Evolutionary conservation across 768 basidiomycete genomes (phyloP).

Genomic region (Auriculariales sp.): DNA sequence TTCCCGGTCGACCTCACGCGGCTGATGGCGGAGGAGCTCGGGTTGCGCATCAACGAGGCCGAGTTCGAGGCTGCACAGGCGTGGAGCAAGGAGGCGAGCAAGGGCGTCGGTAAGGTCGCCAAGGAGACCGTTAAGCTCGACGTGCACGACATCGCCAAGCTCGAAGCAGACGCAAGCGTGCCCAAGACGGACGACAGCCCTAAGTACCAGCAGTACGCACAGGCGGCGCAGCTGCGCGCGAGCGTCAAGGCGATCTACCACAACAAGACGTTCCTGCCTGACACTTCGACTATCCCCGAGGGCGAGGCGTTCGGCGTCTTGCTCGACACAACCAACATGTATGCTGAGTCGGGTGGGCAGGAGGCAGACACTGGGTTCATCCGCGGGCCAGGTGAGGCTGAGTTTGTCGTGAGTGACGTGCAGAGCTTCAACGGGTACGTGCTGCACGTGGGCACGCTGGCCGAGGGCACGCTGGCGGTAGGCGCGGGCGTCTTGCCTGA

Average conservation of each 20-base stretch:
- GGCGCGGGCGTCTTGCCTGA: slow-evolving; percentile 76
- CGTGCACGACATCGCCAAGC: slow-evolving; percentile 80
- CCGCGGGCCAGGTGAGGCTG: slow-evolving; percentile 77
- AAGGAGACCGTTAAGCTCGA: slow-evolving; percentile 75
- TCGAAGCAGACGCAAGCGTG: slow-evolving; percentile 64
- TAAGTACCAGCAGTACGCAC: slow-evolving; percentile 45
- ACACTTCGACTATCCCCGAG: slow-evolving; percentile 53
- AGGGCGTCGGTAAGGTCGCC: slow-evolving; percentile 62
- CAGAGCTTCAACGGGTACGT: slow-evolving; percentile 94
- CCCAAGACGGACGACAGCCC: slow-evolving; percentile 86
- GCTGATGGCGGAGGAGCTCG: slow-evolving; percentile 92
- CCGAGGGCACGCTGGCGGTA: slow-evolving; percentile 71
- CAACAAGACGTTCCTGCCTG: slow-evolving; percentile 55
- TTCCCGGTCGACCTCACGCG: slow-evolving; percentile 95
- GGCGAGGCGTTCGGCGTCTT: slow-evolving; percentile 66
- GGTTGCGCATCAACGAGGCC: slow-evolving; percentile 65
- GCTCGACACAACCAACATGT: slow-evolving; percentile 88
- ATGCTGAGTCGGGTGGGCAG: slow-evolving; percentile 95
- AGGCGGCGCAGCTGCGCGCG: slow-evolving; percentile 35
- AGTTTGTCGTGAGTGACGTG: slow-evolving; percentile 88
- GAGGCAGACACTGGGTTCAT: slow-evolving; percentile 95
- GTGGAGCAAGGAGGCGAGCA: slow-evolving; percentile 68
- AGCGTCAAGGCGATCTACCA: slow-evolving; percentile 75
- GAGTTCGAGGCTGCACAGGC: slow-evolving; percentile 86
- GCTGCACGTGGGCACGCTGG: slow-evolving; percentile 77